A percentile compares a stretch with the other conserved stretches of the same genome.
phyloP scores from a whole-genome alignment of 768 basidiomycete genomes.

The Tubosaeta sp. region DNA sequence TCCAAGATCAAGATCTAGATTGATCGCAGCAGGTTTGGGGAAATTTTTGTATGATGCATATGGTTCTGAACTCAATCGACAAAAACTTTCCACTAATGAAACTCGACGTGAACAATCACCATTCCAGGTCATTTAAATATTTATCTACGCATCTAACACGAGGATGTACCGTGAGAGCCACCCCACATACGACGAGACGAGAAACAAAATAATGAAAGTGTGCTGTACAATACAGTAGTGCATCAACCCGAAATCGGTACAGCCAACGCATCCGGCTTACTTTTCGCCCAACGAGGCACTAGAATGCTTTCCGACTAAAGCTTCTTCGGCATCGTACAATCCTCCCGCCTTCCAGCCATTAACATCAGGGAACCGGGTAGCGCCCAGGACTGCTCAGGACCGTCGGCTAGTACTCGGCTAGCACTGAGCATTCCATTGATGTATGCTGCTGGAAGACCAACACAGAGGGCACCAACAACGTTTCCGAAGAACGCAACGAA shows the following conservation, averaged over 20 bases:
- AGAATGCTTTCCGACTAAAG: conserved; percentile 11
- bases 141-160: too few relatives aligned
- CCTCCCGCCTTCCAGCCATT: conserved; percentile 42
- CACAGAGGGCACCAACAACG: conserved; percentile 58
- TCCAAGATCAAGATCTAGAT: background rate
- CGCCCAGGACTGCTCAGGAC: too few relatives aligned
- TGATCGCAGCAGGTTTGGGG: background rate
- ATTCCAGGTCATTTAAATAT: too few relatives aligned
- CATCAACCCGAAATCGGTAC: too few relatives aligned
- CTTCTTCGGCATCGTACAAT: conserved; percentile 40
- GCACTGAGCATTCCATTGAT: too few relatives aligned
- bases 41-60: background rate
- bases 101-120: too few relatives aligned
- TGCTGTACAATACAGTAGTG: too few relatives aligned
- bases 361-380: too few relatives aligned
- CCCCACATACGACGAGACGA: background rate
- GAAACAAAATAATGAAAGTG: background rate
- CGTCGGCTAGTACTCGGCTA: too few relatives aligned
- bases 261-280: background rate
- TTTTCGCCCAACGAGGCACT: conserved; percentile 4
- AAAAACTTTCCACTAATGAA: background rate
- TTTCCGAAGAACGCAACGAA: conserved; percentile 67
- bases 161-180: too few relatives aligned
- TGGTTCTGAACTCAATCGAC: background rate
- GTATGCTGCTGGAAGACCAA: conserved; percentile 61